phyloP scores from a whole-genome alignment of 2,329 filamentous ascomycete genomes.

The Thelonectria olida region DNA sequence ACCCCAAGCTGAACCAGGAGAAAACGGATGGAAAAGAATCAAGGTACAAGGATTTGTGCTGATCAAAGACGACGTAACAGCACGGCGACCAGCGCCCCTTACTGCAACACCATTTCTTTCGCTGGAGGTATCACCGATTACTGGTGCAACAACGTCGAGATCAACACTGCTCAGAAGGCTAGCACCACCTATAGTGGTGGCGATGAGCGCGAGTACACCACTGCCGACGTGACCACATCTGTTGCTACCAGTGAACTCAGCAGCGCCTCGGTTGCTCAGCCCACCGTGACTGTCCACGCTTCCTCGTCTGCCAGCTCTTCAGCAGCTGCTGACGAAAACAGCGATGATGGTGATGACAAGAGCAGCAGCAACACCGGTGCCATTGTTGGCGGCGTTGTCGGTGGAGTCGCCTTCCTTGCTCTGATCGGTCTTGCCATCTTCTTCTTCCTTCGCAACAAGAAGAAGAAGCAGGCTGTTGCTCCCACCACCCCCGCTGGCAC shows the following conservation, averaged over 20 bases:
- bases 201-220: constrained; percentile 26
- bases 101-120: constrained; percentile 58
- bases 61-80: constrained; percentile 39
- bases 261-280: constrained; percentile 2
- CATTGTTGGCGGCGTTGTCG: constrained; percentile 51
- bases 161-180: constrained; percentile 47
- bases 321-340: not conserved
- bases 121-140: constrained; percentile 53
- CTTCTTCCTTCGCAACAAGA: constrained; percentile 44
- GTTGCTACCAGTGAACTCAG: constrained; percentile 17
- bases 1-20: not conserved
- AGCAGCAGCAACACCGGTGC: constrained; percentile 45
- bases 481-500: constrained; percentile 9
- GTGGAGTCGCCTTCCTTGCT: constrained; percentile 31
- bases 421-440: constrained; percentile 42
- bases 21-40: not conserved
- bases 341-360: constrained; percentile 2
- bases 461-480: constrained; percentile 32
- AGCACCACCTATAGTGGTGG: constrained; percentile 54
- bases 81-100: constrained; percentile 46
- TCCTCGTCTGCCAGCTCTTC: not conserved
- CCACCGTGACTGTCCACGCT: constrained; percentile 9
- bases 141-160: constrained; percentile 50
- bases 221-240: constrained; percentile 37
- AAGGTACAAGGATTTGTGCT: not conserved